Percentiles rank a stretch among this genome's conserved stretches.
Evolutionary conservation across 2,329 filamentous ascomycete genomes (phyloP).

Genomic region (Ascochyta lentis): DNA sequence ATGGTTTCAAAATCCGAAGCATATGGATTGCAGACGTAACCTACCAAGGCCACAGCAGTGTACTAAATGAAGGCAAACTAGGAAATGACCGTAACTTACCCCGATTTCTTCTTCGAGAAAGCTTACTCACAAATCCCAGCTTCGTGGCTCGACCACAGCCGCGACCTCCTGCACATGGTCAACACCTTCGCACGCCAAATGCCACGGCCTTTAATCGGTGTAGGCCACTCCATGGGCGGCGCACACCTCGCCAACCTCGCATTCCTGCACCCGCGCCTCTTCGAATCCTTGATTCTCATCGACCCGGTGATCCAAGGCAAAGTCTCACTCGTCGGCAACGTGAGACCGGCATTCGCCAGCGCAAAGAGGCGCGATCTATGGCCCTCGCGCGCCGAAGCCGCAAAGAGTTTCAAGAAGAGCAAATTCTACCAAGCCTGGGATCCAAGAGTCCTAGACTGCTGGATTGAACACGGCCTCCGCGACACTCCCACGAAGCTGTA

Average conservation of each 20-base stretch:
- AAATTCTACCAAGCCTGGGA: constrained; percentile 88
- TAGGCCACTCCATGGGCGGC: constrained; percentile 91
- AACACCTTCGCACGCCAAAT: constrained; percentile 82
- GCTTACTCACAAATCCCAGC: constrained; percentile 56
- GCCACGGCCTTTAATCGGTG: constrained; percentile 79
- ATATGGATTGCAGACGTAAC: constrained; percentile 94
- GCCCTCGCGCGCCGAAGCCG: constrained; percentile 76
- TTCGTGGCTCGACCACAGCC: constrained; percentile 82
- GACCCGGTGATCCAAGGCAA: constrained; percentile 76
- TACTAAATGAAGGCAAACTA: constrained; percentile 75
- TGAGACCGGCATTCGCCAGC: constrained; percentile 65
- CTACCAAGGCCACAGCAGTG: constrained; percentile 79
- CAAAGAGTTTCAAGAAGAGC: constrained; percentile 68
- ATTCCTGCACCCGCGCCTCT: constrained; percentile 79
- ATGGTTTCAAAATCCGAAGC: constrained; percentile 73
- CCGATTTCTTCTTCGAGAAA: background rate
- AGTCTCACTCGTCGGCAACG: constrained; percentile 52
- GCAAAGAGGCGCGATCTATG: constrained; percentile 78
- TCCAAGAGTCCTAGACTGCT: constrained; percentile 74
- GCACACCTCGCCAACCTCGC: constrained; percentile 74
- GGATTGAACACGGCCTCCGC: constrained; percentile 77
- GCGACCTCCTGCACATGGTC: constrained; percentile 84
- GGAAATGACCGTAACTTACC: constrained; percentile 76
- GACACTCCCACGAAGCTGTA: constrained; percentile 70
- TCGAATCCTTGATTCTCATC: constrained; percentile 77